Conservation (phyloP, 106 monocot species). For the Narthecium ossifragum region DNA sequence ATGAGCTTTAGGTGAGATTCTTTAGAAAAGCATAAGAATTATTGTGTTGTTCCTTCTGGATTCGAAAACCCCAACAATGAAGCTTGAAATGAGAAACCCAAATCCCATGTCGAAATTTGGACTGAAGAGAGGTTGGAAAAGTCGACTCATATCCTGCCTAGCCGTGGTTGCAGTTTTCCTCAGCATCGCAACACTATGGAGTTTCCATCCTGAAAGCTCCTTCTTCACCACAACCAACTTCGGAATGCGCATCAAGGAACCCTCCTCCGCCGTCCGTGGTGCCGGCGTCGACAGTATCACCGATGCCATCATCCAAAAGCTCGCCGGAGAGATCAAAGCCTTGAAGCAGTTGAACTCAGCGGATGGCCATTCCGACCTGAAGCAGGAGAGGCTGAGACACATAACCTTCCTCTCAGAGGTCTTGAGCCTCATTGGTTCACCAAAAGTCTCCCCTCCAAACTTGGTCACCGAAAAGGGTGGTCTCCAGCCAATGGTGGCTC, state of each 20-base stretch:
- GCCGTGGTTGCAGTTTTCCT: conserved; percentile 32
- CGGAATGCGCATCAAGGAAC: neutral
- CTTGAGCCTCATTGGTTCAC: conserved; percentile 18
- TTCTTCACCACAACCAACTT: conserved; percentile 7
- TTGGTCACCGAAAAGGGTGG: neutral
- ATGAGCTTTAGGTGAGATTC: no score
- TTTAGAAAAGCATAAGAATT: no score
- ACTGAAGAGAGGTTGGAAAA: conserved; percentile 30
- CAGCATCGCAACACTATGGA: conserved; percentile 31
- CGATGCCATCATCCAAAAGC: conserved; percentile 30
- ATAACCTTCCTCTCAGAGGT: conserved; percentile 42
- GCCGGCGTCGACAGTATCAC: conserved; percentile 1
- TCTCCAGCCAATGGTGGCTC: neutral
- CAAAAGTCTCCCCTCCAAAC: neutral
- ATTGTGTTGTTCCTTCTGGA: no score
- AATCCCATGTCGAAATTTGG: conserved; percentile 9
- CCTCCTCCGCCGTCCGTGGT: neutral
- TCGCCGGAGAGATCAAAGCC: conserved; percentile 27
- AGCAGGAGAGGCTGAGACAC: conserved; percentile 20
- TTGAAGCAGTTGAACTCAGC: neutral
- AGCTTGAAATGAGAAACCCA: conserved; percentile 17
- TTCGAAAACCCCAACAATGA: neutral
- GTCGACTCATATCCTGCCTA: conserved; percentile 29
- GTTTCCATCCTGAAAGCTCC: conserved; percentile 23
- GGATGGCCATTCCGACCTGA: neutral